Percentiles rank a stretch among this genome's conserved stretches.
Evolutionary conservation across 1,139 yeast genomes (phyloP).

Genomic region (Zygosaccharomyces sapae): DNA sequence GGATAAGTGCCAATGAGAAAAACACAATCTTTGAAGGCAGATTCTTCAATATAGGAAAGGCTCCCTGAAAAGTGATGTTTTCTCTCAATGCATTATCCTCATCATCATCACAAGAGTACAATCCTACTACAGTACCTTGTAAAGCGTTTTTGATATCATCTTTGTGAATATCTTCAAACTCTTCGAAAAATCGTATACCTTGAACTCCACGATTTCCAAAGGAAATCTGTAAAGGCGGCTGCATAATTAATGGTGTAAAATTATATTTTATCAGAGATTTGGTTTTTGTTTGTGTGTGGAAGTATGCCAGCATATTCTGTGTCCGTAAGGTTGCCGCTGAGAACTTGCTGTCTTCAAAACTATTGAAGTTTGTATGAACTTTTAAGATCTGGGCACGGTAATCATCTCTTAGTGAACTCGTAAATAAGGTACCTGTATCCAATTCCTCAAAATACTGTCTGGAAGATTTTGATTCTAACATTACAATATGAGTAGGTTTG

Average conservation of each 20-base stretch:
- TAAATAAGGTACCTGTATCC: conserved; percentile 24
- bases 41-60: conserved; percentile 7
- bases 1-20: conserved; percentile 51
- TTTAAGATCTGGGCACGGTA: conserved; percentile 23
- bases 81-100: conserved; percentile 11
- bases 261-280: conserved; percentile 37
- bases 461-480: conserved; percentile 41
- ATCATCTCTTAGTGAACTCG: conserved; percentile 17
- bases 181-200: conserved; percentile 35
- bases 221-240: conserved; percentile 50
- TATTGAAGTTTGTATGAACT: conserved; percentile 16
- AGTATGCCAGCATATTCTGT: conserved; percentile 49
- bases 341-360: conserved; percentile 17
- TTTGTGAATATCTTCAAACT: conserved; percentile 40
- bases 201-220: conserved; percentile 38
- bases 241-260: conserved; percentile 48
- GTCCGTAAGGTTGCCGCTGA: conserved; percentile 49
- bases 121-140: conserved; percentile 53
- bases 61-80: conserved; percentile 10
- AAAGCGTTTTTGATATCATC: conserved; percentile 44
- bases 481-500: conserved; percentile 55
- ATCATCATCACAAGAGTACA: conserved; percentile 37
- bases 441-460: conserved; percentile 29
- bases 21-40: conserved; percentile 22
- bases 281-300: conserved; percentile 42